Evolutionary conservation across 768 basidiomycete genomes (phyloP).

Genomic region (Panellus pusillus): DNA sequence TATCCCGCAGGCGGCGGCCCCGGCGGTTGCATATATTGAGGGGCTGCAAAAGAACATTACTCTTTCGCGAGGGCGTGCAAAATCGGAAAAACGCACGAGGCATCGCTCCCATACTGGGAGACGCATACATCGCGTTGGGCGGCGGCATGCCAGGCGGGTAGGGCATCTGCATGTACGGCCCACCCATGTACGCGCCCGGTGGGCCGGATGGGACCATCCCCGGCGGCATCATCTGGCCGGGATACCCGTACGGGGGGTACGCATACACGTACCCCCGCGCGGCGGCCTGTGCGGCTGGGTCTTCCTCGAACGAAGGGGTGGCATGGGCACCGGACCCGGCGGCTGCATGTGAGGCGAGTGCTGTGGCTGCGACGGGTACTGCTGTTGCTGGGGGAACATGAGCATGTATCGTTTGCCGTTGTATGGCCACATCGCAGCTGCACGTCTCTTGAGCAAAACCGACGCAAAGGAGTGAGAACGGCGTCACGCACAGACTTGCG

Average conservation of each 20-base stretch:
- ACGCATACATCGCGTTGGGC: conserved; percentile 82
- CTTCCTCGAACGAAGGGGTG: conserved; percentile 83
- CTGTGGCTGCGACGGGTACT: conserved; percentile 36
- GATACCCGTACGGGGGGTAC: conserved; percentile 77
- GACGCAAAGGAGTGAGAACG: background rate
- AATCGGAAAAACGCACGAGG: conserved; percentile 60
- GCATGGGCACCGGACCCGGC: conserved; percentile 66
- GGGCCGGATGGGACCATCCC: conserved; percentile 79
- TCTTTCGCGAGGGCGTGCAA: background rate
- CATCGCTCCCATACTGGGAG: conserved; percentile 84
- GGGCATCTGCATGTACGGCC: conserved; percentile 84
- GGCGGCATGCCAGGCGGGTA: conserved; percentile 81
- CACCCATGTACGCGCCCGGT: conserved; percentile 76
- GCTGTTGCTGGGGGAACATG: conserved; percentile 66
- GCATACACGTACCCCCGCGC: conserved; percentile 67
- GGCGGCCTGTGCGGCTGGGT: conserved; percentile 59
- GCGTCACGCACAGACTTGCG: conserved; percentile 63
- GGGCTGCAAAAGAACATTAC: conserved; percentile 38
- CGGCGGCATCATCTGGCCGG: conserved; percentile 85
- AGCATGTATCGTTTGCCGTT: conserved; percentile 82
- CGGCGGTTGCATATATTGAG: conserved; percentile 71
- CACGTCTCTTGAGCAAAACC: conserved; percentile 3
- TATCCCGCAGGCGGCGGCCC: conserved; percentile 76
- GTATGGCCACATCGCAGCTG: conserved; percentile 85
- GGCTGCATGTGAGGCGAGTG: conserved; percentile 66